Conservation (phyloP, 1,284 basidiomycete genomes). For the Termitomyces sp. region DNA sequence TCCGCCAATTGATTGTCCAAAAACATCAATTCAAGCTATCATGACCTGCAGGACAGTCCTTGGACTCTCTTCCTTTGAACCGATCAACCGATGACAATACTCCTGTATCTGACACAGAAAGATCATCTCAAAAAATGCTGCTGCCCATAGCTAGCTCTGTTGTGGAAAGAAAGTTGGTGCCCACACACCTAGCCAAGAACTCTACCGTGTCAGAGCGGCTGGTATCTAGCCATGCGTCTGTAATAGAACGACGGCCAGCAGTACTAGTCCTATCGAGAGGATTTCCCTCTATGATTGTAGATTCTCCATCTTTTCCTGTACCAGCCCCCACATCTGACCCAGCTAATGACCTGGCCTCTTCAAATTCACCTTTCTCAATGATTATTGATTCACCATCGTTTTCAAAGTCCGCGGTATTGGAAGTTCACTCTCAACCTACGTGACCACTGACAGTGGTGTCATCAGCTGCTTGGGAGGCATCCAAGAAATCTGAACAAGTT, state of each 20-base stretch:
- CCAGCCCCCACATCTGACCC: not conserved
- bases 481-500: not conserved
- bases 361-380: conserved; percentile 21
- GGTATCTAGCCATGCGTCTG: not conserved
- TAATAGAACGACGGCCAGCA: conserved; percentile 4
- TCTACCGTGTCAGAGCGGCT: conserved; percentile 15
- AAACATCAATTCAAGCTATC: conserved; percentile 35
- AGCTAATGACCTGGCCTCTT: not conserved
- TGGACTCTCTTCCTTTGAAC: conserved; percentile 7
- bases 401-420: conserved; percentile 13
- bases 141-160: conserved; percentile 2
- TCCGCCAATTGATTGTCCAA: conserved; percentile 28
- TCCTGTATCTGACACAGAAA: conserved; percentile 19
- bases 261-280: not conserved
- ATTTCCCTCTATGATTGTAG: conserved; percentile 25
- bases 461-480: conserved; percentile 32
- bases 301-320: conserved; percentile 32
- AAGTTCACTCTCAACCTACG: conserved; percentile 9
- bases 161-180: conserved; percentile 20
- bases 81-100: conserved; percentile 14
- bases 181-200: conserved; percentile 1
- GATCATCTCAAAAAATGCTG: conserved; percentile 25
- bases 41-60: conserved; percentile 23
- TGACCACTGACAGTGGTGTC: conserved; percentile 38
- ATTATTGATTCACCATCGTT: conserved; percentile 35